A percentile compares a stretch with the other conserved stretches of the same genome.
Evolutionary conservation across 148 eudicot species (phyloP).

Genomic region (Camellia granthamiana): DNA sequence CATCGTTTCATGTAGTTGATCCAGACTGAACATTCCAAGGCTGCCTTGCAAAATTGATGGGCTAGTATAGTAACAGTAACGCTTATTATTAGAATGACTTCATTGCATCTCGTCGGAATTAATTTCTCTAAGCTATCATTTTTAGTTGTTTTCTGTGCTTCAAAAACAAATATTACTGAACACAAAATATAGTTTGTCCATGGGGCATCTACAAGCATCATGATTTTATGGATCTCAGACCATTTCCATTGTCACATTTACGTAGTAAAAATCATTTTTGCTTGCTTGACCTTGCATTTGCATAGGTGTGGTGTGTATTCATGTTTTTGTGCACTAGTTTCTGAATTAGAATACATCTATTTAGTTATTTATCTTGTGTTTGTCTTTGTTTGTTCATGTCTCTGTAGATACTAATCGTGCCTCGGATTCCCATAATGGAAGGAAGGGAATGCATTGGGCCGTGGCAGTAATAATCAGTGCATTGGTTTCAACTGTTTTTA

Average conservation of each 20-base stretch:
- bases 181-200: background rate
- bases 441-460: constrained; percentile 29
- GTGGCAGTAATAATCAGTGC: constrained; percentile 39
- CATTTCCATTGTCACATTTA: background rate
- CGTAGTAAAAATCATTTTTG: constrained; percentile 1
- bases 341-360: background rate
- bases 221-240: background rate
- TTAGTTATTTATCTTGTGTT: background rate
- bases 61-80: background rate
- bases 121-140: background rate
- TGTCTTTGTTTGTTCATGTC: constrained; percentile 2
- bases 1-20: constrained; percentile 6
- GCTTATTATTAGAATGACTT: background rate
- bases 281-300: background rate
- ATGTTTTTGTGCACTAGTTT: background rate
- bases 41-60: constrained; percentile 7
- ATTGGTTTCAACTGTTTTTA: constrained; percentile 31
- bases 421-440: constrained; percentile 22
- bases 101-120: background rate
- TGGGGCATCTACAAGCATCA: background rate
- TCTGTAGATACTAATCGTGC: constrained; percentile 38
- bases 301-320: background rate
- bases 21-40: background rate
- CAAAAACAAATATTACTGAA: background rate
- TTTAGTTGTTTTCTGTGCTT: background rate